phyloP scores from a whole-genome alignment of 2,329 filamentous ascomycete species.

The Talaromyces sp. region DNA sequence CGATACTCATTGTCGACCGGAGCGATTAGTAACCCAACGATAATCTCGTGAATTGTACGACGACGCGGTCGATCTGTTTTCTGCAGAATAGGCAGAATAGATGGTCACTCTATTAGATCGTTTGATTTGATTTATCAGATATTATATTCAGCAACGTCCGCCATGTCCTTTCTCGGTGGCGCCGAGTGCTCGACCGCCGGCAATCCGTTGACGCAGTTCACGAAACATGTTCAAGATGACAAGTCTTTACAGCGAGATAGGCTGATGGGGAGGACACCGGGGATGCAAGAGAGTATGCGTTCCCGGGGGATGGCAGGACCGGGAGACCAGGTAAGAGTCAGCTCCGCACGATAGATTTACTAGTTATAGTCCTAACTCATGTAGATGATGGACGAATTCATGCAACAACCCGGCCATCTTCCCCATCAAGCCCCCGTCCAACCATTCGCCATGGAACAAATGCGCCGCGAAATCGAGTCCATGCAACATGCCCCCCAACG shows the following conservation, averaged over 20 bases:
- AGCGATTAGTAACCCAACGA: conserved; percentile 1
- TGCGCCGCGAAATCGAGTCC: conserved; percentile 60
- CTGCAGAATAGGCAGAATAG: background rate
- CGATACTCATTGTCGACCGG: background rate
- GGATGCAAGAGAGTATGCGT: conserved; percentile 72
- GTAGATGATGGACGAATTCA: conserved; percentile 89
- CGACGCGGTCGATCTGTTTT: background rate
- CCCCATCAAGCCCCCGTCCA: conserved; percentile 50
- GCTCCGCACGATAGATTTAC: background rate
- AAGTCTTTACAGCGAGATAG: conserved; percentile 91
- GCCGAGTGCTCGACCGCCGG: conserved; percentile 94
- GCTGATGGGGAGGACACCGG: conserved; percentile 70
- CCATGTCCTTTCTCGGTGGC: conserved; percentile 93
- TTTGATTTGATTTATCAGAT: background rate
- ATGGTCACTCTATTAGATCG: background rate
- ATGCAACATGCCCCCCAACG: conserved; percentile 49
- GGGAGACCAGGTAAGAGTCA: conserved; percentile 63
- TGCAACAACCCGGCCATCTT: conserved; percentile 63
- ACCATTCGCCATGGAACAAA: conserved; percentile 64
- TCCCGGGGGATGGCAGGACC: conserved; percentile 65
- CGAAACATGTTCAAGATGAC: conserved; percentile 95
- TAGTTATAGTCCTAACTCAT: background rate
- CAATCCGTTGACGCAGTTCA: conserved; percentile 95
- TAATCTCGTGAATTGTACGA: background rate
- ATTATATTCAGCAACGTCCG: background rate